A percentile compares a stretch with the other conserved stretches of the same genome.
These are phyloP conservation scores for Neurospora sp. DNA, from an alignment of 495 filamentous ascomycete species.

Conservation along the genomic window DNA sequence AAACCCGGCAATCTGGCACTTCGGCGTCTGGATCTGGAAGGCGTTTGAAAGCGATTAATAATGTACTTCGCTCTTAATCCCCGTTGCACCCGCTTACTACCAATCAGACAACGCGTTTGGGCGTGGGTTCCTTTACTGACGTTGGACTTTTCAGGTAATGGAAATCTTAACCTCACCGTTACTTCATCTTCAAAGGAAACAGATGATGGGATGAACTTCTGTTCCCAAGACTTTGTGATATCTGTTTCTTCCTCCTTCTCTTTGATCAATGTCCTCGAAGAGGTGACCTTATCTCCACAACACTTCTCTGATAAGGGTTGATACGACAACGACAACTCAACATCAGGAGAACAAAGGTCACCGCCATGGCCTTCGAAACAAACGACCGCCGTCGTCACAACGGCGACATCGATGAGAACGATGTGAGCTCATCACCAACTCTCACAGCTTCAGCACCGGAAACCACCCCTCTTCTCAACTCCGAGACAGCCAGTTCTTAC, in stretches of 20 bases:
- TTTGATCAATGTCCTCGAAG: background rate
- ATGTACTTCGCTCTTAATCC: background rate
- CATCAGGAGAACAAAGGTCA: background rate
- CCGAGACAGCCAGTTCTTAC: conserved; percentile 16
- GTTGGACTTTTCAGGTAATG: background rate
- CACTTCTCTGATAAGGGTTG: background rate
- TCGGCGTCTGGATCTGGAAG: background rate
- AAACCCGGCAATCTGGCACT: background rate
- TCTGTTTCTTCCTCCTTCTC: background rate
- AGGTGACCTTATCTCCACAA: background rate
- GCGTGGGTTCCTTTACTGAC: background rate
- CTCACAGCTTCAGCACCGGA: conserved; percentile 19
- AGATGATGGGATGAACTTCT: background rate
- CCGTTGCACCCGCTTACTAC: background rate
- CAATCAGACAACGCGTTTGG: background rate
- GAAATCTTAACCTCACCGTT: background rate
- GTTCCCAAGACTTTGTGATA: background rate
- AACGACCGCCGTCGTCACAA: background rate
- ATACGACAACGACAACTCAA: background rate
- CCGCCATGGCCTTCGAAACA: background rate
- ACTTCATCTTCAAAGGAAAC: background rate
- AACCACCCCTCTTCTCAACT: conserved; percentile 28
- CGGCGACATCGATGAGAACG: background rate
- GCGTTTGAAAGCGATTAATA: background rate
- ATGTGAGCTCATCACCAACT: conserved; percentile 12